phyloP scores from a whole-genome alignment of 1,284 basidiomycete species.

The Cutaneotrichosporon sp. region DNA sequence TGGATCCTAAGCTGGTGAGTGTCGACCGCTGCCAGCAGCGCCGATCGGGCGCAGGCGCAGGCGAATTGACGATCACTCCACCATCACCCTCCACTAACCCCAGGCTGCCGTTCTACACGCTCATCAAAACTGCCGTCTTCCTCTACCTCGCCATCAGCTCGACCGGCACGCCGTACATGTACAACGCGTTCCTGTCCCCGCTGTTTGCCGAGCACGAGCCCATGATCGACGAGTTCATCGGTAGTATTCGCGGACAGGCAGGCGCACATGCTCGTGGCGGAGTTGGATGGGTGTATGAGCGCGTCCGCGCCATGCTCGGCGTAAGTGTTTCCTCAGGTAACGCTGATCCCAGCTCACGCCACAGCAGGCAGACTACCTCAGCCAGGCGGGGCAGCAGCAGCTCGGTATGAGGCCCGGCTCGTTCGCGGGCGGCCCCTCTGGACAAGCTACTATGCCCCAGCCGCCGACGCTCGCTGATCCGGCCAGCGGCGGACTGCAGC shows the following conservation, averaged over 20 bases:
- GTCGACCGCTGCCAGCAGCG: not conserved
- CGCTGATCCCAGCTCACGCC: constrained; percentile 18
- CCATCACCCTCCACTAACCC: constrained; percentile 2
- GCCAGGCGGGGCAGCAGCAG: constrained; percentile 13
- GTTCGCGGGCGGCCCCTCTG: constrained; percentile 3
- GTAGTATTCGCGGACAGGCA: constrained; percentile 37
- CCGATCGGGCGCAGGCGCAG: too few relatives aligned
- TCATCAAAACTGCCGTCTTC: constrained; percentile 67
- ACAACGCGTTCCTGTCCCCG: constrained; percentile 64
- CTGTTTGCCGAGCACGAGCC: constrained; percentile 66
- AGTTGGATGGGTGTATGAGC: constrained; percentile 46
- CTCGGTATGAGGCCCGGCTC: not conserved
- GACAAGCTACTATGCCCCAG: constrained; percentile 23
- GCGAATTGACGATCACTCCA: too few relatives aligned
- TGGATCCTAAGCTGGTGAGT: constrained; percentile 70
- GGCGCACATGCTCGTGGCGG: constrained; percentile 32
- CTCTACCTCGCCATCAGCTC: constrained; percentile 72
- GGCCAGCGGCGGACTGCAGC: constrained; percentile 45
- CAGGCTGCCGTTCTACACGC: constrained; percentile 79
- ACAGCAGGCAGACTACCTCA: constrained; percentile 17
- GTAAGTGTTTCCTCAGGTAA: constrained; percentile 32
- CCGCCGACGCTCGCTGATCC: constrained; percentile 50
- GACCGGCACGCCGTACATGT: constrained; percentile 73
- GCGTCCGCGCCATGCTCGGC: constrained; percentile 38
- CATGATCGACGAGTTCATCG: constrained; percentile 65